Evolutionary conservation across 2,329 filamentous ascomycete genomes (phyloP), one percentile per base, ranked within the genome.

Genomic region (Zarea fungicola): DNA sequence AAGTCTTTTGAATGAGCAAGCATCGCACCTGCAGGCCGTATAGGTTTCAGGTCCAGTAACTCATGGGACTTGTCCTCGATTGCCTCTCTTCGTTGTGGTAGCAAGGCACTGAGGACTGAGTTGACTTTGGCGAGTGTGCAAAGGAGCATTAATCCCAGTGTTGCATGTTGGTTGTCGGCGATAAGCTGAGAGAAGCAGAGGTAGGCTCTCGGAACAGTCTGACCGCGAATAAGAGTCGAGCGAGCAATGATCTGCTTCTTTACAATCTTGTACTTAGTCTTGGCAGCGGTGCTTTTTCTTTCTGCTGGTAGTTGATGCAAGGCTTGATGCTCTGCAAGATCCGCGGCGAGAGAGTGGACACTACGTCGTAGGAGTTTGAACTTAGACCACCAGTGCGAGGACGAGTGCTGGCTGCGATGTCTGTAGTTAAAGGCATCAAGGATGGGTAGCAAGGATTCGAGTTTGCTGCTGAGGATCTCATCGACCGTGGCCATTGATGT

Each of bases 331-430:
- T 26, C 63, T 1, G 54, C 50, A 42, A 67, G 56, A 16, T 73
- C 62, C 21, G 64, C 64, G 14, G 56, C 51, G 1, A 96, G 69
- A 48, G 76, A 75, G 8, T 69, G 68, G 8, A 85, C 64, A 49
- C 82, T 76, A 40, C 87, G 85, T 29, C 88, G 82, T 55, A 96
- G 76, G 55, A 85, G 76, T 46, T 77, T 77, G 53, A 96, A 81
- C 58, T 82, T 80, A 14, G 70, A 63, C 81, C 87, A 97, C 92
- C 92, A 99, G 62, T 82, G 80, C 25, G 84, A 79, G 54, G 78
- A 75, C 48, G 83, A 83, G 66, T 97, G 92, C 70, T 97, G 92
- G 70, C 96, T 97, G 62, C 84, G 85, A 72, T 96, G 93, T 59
- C 90, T 88, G 63, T 89, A 83, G 66, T 84, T 80, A 59, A 95